Evolutionary conservation across 2,329 filamentous ascomycete species (phyloP).

Genomic region (Ophiostoma angusticollis): DNA sequence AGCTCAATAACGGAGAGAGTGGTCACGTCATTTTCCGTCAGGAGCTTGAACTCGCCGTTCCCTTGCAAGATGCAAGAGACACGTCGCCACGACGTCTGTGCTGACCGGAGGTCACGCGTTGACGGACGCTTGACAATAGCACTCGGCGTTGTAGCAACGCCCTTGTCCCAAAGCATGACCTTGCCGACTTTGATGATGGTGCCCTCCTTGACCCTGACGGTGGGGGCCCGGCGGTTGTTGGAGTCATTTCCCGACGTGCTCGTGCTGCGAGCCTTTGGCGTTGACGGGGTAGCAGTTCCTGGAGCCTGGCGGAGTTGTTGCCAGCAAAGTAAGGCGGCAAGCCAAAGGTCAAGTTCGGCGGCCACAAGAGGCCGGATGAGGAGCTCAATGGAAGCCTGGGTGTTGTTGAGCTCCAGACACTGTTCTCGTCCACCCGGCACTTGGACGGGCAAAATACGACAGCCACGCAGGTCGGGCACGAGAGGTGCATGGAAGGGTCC

Average conservation of each 20-base stretch:
- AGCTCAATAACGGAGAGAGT: constrained; percentile 76
- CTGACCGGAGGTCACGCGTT: constrained; percentile 40
- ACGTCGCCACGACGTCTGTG: constrained; percentile 59
- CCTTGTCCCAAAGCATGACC: constrained; percentile 83
- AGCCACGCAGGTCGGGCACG: constrained; percentile 62
- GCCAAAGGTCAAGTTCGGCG: constrained; percentile 65
- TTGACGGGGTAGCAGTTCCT: constrained; percentile 23
- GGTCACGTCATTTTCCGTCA: constrained; percentile 71
- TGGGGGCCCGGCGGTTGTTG: constrained; percentile 26
- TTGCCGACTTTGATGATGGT: constrained; percentile 93
- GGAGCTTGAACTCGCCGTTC: constrained; percentile 85
- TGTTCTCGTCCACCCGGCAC: constrained; percentile 29
- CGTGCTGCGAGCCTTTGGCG: constrained; percentile 25
- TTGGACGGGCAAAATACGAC: constrained; percentile 49
- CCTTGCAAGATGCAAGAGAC: constrained; percentile 92
- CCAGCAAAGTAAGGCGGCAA: constrained; percentile 71
- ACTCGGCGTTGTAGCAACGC: constrained; percentile 39
- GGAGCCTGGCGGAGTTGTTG: constrained; percentile 51
- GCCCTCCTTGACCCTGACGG: constrained; percentile 45
- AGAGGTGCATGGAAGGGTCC: constrained; percentile 52
- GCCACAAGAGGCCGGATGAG: constrained; percentile 50
- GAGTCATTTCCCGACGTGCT: constrained; percentile 28
- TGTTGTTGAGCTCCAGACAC: constrained; percentile 42
- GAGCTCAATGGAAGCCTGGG: constrained; percentile 45
- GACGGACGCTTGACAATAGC: constrained; percentile 45